A percentile compares a stretch with the other conserved stretches of the same genome.
Evolutionary conservation across 2,329 filamentous ascomycete species (phyloP).

Genomic region (Trichoderma brevicompactum): DNA sequence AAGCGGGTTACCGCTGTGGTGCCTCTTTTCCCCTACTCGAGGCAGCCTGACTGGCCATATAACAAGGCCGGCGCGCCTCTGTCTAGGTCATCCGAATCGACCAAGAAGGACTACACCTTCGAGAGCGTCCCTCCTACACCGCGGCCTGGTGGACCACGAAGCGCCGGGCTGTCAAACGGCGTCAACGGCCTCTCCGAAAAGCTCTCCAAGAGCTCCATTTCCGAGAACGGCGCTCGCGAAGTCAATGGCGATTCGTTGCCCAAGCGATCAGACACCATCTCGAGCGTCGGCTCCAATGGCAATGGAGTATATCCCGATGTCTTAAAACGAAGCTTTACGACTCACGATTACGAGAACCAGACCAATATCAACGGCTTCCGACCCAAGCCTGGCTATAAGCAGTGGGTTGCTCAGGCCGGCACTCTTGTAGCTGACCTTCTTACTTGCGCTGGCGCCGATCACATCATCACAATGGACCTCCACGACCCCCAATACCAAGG

Average conservation of each 20-base stretch:
- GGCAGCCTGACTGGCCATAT: conserved; percentile 95
- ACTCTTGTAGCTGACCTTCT: conserved; percentile 93
- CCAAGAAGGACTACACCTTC: conserved; percentile 75
- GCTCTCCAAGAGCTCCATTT: conserved; percentile 68
- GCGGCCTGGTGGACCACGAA: conserved; percentile 70
- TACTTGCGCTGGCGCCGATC: conserved; percentile 93
- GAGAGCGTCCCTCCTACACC: conserved; percentile 91
- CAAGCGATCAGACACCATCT: conserved; percentile 44
- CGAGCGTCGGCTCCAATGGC: conserved; percentile 42
- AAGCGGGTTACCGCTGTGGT: conserved; percentile 92
- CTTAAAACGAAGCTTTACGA: conserved; percentile 59
- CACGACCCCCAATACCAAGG: conserved; percentile 97
- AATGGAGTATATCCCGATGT: conserved; percentile 48
- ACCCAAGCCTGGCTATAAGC: conserved; percentile 91
- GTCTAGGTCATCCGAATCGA: conserved; percentile 63
- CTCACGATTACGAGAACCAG: conserved; percentile 67
- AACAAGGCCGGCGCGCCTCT: conserved; percentile 93
- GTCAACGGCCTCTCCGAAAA: conserved; percentile 72
- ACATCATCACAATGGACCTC: conserved; percentile 97
- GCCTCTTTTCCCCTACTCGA: conserved; percentile 93
- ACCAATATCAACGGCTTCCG: conserved; percentile 63
- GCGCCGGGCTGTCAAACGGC: conserved; percentile 66
- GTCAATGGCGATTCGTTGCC: conserved; percentile 42
- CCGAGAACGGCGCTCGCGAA: conserved; percentile 46
- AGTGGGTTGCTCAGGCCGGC: conserved; percentile 97